Base-by-base conservation (phyloP, 1,284 basidiomycete species). In the Apiotrichum domesticum region DNA sequence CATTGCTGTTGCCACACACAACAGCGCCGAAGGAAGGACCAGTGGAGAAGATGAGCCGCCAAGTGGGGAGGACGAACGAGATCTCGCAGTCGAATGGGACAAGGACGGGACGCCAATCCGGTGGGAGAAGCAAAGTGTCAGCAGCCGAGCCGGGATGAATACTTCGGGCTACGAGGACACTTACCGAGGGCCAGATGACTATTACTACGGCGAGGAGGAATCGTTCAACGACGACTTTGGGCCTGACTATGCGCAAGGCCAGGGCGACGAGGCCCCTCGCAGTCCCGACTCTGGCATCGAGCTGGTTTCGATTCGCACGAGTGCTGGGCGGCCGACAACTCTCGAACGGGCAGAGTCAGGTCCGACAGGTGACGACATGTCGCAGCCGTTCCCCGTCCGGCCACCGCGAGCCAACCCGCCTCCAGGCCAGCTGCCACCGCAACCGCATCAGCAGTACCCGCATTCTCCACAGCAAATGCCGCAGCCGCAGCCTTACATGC, bases 81-180 rank as follows among this genome's bases (percentile, higher is more conserved):
- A 70, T 58, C 52, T 73, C 33, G 73, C 71, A 1, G 68, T 75
- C 15, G 73, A 75, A 54, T 75, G 73, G 73, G 73, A 75, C 61
- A 67, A 60, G 55, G 67, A 73, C 51, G 72, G 72, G 11, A 66
- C 54, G 34, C 70, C 73, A 2, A 59, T 73, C 10, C 66, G 68
- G 35, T 75, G 73, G 73, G 67, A 68, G 46, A 70, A 67, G 55
- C 55, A 44, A 13, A 29, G 40, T 10, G 14, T 2, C 33, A 21
- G 33, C 6, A n/a, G 32, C 14, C 42, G 43, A 9, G 35, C 11
- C 7, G 49, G 39, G 14, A 10, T 13, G 4, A 14, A 29, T 6
- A 14, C 21, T n/a, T 32, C 13, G 29, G 39, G 34, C 37, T 11
- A 49, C 21, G 14, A 13, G n/a, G 21, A 8, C 29, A 5, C 14